Evolutionary conservation across 768 basidiomycete genomes (phyloP).

Genomic region (Chiua virens): DNA sequence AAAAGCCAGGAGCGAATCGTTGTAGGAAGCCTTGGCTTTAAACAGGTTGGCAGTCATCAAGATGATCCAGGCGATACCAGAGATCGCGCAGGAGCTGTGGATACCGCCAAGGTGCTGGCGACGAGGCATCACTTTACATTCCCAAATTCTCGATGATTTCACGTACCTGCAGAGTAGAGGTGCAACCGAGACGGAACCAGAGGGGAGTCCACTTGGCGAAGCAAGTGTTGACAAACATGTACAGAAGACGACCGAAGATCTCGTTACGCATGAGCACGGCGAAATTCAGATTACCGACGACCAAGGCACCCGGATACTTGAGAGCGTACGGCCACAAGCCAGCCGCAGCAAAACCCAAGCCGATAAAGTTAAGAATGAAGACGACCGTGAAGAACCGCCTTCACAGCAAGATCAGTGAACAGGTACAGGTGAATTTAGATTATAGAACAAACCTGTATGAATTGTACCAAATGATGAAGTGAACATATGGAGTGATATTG

Average conservation of each 20-base stretch:
- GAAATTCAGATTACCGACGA: slow-evolving; percentile 69
- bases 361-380: slow-evolving; percentile 58
- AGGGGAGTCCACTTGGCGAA: slow-evolving; percentile 87
- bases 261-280: slow-evolving; percentile 82
- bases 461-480: slow-evolving; percentile 74
- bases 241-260: slow-evolving; percentile 75
- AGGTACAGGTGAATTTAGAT: neutral
- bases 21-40: slow-evolving; percentile 46
- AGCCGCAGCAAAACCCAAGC: slow-evolving; percentile 57
- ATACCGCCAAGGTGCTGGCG: slow-evolving; percentile 74
- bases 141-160: neutral
- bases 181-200: slow-evolving; percentile 69
- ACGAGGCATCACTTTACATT: slow-evolving; percentile 7
- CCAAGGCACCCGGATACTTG: slow-evolving; percentile 66
- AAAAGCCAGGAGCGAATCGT: slow-evolving; percentile 57
- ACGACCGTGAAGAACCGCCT: slow-evolving; percentile 76
- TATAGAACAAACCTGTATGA: slow-evolving; percentile 58
- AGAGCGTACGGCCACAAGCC: slow-evolving; percentile 69
- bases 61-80: slow-evolving; percentile 69
- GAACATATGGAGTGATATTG: slow-evolving; percentile 58
- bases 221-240: slow-evolving; percentile 64
- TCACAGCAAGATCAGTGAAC: slow-evolving; percentile 7
- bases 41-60: slow-evolving; percentile 61
- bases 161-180: slow-evolving; percentile 64
- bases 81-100: slow-evolving; percentile 72